phyloP scores from a whole-genome alignment of 768 basidiomycete genomes.

The Neoboletus brunneissimus region DNA sequence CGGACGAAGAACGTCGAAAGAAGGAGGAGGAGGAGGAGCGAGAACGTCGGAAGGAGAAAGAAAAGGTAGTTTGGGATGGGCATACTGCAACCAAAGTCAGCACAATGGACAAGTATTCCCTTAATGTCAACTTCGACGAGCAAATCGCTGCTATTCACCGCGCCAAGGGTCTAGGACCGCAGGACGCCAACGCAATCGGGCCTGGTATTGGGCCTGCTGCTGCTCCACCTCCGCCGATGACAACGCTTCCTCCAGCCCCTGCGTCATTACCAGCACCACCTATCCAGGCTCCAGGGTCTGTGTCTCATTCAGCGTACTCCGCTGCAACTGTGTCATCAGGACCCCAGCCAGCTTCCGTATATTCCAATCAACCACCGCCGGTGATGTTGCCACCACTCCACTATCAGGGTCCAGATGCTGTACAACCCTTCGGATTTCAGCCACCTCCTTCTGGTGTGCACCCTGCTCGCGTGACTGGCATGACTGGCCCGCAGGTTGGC shows the following conservation, averaged over 20 bases:
- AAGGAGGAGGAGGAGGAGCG: conserved; percentile 84
- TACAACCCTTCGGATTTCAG: conserved; percentile 78
- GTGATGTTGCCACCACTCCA: conserved; percentile 85
- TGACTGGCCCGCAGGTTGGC: conserved; percentile 61
- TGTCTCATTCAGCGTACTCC: conserved; percentile 54
- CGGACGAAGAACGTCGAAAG: conserved; percentile 86
- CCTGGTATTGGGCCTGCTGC: conserved; percentile 84
- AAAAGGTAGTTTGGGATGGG: conserved; percentile 98
- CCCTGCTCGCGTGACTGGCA: conserved; percentile 60
- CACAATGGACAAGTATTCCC: conserved; percentile 91
- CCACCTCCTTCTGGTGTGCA: conserved; percentile 70
- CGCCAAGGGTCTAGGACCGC: conserved; percentile 83
- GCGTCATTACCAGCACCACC: conserved; percentile 74
- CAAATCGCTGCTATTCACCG: conserved; percentile 97
- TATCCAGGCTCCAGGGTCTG: conserved; percentile 40
- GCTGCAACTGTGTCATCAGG: conserved; percentile 89
- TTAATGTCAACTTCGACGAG: conserved; percentile 92
- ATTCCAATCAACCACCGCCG: conserved; percentile 53
- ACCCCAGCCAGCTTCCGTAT: conserved; percentile 83
- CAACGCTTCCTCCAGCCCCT: conserved; percentile 64
- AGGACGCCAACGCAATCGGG: conserved; percentile 77
- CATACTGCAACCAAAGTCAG: conserved; percentile 92
- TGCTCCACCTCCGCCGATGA: conserved; percentile 59
- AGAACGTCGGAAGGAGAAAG: conserved; percentile 79
- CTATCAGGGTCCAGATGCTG: conserved; percentile 75